These are phyloP conservation scores for Dicorynia guianensis DNA, from an alignment of 306 rosid species.

Conservation along the genomic window DNA sequence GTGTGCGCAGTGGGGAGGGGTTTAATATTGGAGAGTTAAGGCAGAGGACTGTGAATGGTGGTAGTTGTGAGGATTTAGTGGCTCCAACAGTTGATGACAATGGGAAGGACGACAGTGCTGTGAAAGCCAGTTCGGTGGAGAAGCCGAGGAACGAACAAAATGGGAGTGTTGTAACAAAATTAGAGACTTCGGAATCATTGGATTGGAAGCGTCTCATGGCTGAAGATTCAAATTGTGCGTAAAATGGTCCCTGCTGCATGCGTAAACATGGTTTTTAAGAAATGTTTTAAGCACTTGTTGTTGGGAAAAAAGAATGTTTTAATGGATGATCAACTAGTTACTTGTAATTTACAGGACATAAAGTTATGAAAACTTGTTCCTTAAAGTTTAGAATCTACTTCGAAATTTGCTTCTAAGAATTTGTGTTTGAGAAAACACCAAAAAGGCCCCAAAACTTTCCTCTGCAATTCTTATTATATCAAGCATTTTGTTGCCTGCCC, in stretches of 20 bases:
- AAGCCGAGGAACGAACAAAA: conserved; percentile 58
- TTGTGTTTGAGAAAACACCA: neutral
- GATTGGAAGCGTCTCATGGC: conserved; percentile 93
- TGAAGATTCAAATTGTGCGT: conserved; percentile 90
- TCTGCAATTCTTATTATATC: neutral
- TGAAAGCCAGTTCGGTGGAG: conserved; percentile 47
- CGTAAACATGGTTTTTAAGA: conserved; percentile 2
- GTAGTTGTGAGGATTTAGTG: conserved; percentile 47
- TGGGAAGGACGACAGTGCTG: conserved; percentile 45
- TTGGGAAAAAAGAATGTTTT: conserved; percentile 6
- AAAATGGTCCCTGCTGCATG: conserved; percentile 37
- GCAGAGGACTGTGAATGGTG: conserved; percentile 73
- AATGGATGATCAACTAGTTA: neutral
- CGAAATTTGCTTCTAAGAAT: neutral
- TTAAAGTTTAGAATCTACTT: neutral
- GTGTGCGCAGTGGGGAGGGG: conserved; percentile 54
- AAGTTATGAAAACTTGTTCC: neutral
- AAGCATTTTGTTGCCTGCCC: conserved; percentile 18
- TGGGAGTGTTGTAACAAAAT: conserved; percentile 47
- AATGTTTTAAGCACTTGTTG: neutral
- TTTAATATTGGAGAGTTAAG: conserved; percentile 70
- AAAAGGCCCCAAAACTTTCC: neutral
- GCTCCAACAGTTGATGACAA: conserved; percentile 44
- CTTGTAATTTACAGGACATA: neutral
- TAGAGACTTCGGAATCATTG: conserved; percentile 68